Evolutionary conservation across 1,284 basidiomycete genomes (phyloP), one percentile per base, ranked within the genome.

Genomic region (Meripilus lineatus): DNA sequence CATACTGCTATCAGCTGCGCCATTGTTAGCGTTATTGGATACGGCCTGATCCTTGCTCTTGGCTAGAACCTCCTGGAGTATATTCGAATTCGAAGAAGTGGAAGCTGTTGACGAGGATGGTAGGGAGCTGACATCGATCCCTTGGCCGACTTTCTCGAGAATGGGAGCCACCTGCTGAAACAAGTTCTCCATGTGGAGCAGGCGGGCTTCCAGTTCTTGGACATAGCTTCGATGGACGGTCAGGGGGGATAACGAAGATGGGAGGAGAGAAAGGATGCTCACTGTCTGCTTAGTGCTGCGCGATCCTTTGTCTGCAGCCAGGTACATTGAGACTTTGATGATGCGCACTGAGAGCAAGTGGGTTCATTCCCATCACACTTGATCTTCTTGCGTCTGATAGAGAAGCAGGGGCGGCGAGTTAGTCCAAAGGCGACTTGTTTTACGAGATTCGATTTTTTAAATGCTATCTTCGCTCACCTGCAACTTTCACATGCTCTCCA

Each of bases 291-390:
- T 49, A 90, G 67, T 4, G 87, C 87, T 28, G 88, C 87, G 58
- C 87, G 77, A 63, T 90, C 87, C 66, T 89, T 90, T 7, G 87
- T 90, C 66, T 90, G 87, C 33, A 89, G 68, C 87, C 87, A 90
- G 33, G 84, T 87, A 58, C 87, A 90, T 52, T 81, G 77, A 4
- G 84, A 82, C 42, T 78, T 79, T 10, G 84, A 84, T 30, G 77
- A 67, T 13, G 75, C 61, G 58, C 87, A 90, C 55, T 90, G 88
- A 0, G 84, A 82, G 54, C 87, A 90, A n/a, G 81, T 84, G 11
- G 87, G 87, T 58, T 90, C 87, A 55, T 70, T 76, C 50, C 87
- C 88, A 68, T 90, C 88, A 64, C 88, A 90, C 62, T 90, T 90
- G 61, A 90, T 89, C 75, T 90, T 90, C 76, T 90, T 90, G 50